Conservation (phyloP, 2,329 filamentous ascomycete genomes). For the Pleomassaria siparia region DNA sequence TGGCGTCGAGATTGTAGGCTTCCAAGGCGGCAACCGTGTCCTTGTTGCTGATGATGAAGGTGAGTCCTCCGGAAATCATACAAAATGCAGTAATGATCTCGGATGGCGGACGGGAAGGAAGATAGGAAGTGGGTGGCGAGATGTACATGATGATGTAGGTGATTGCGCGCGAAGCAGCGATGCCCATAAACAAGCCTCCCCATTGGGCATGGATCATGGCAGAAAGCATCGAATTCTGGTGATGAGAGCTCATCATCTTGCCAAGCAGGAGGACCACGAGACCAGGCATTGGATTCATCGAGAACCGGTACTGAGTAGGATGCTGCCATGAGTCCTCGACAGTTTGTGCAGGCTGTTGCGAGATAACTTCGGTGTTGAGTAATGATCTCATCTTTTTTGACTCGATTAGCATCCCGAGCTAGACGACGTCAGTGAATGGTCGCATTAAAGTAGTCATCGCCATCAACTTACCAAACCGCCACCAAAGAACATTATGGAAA, state of each 20-base stretch:
- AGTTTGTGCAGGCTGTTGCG: constrained; percentile 30
- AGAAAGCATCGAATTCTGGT: constrained; percentile 79
- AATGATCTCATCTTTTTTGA: constrained; percentile 65
- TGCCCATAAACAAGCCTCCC: constrained; percentile 81
- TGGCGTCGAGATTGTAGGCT: constrained; percentile 75
- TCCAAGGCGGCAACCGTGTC: constrained; percentile 80
- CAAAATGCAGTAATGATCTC: constrained; percentile 89
- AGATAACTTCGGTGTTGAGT: constrained; percentile 56
- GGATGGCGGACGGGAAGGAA: constrained; percentile 83
- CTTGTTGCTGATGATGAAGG: constrained; percentile 87
- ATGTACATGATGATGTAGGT: constrained; percentile 83
- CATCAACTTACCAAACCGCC: constrained; percentile 74
- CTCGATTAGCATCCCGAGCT: constrained; percentile 81
- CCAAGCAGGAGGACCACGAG: constrained; percentile 85
- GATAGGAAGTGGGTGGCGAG: constrained; percentile 74
- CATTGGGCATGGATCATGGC: constrained; percentile 94
- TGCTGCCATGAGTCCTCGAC: constrained; percentile 53
- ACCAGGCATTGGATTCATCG: constrained; percentile 85
- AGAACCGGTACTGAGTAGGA: constrained; percentile 70
- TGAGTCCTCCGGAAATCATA: constrained; percentile 79
- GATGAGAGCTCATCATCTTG: constrained; percentile 93
- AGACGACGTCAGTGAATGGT: constrained; percentile 26
- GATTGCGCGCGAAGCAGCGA: constrained; percentile 72
- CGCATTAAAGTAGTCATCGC: constrained; percentile 5
- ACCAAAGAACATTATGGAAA: constrained; percentile 90